phyloP scores from a whole-genome alignment of 805 yeast species.

The Alloascoidea africana region DNA sequence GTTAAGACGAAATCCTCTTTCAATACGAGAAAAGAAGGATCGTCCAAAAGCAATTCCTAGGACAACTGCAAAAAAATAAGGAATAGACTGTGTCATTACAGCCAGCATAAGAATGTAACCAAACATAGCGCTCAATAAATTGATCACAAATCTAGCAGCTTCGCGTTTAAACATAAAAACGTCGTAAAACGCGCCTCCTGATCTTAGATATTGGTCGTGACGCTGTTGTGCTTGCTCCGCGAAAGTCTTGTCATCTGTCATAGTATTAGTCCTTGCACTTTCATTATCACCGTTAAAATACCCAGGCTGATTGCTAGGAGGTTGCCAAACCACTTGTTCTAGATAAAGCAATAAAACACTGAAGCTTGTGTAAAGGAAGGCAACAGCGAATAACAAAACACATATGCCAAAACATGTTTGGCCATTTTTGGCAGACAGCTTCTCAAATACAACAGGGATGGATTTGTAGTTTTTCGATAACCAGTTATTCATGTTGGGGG shows the following conservation, averaged over 20 bases:
- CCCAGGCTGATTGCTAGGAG: background rate
- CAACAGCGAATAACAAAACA: conserved; percentile 38
- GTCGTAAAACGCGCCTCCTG: background rate
- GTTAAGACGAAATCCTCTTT: conserved; percentile 23
- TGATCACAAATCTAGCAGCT: conserved; percentile 34
- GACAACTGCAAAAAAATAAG: conserved; percentile 61
- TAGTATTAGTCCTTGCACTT: too few species aligned
- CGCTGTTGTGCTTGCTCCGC: conserved; percentile 17
- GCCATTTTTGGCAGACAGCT: conserved; percentile 33
- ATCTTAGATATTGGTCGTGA: too few species aligned
- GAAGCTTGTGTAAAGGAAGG: conserved; percentile 43
- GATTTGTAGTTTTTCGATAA: conserved; percentile 32
- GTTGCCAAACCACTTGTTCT: background rate
- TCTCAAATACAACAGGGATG: conserved; percentile 50
- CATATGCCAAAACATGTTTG: conserved; percentile 67
- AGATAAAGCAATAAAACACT: background rate
- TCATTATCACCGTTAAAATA: too few species aligned
- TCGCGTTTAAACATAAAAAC: conserved; percentile 25
- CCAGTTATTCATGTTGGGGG: conserved; percentile 44
- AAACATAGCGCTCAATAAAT: conserved; percentile 48
- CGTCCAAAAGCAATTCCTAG: conserved; percentile 59
- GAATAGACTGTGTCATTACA: conserved; percentile 53
- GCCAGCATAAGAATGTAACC: conserved; percentile 68
- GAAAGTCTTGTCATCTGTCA: too few species aligned
- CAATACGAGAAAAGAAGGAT: conserved; percentile 46